Percentiles rank a stretch among this genome's conserved stretches.
phyloP scores from a whole-genome alignment of 2,329 filamentous ascomycete species.

The Neodidymelliopsis sp. region DNA sequence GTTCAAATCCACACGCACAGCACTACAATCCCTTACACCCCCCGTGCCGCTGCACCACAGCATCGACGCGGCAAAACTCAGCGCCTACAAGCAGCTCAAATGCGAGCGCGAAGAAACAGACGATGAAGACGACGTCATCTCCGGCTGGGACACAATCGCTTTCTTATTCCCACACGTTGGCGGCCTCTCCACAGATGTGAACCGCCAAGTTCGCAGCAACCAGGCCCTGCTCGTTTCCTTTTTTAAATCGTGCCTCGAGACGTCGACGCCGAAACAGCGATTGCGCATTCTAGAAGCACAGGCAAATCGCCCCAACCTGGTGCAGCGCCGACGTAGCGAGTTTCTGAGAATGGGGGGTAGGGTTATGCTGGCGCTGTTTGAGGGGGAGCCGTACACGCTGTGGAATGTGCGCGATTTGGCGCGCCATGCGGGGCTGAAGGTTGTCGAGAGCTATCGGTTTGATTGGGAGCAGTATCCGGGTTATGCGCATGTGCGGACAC shows the following conservation, averaged over 20 bases:
- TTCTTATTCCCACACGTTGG: slow-evolving; percentile 99
- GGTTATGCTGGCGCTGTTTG: slow-evolving; percentile 87
- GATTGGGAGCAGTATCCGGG: slow-evolving; percentile 72
- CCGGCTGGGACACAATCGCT: slow-evolving; percentile 75
- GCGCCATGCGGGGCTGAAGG: slow-evolving; percentile 75
- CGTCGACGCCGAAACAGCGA: slow-evolving; percentile 19
- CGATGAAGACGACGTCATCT: slow-evolving; percentile 28
- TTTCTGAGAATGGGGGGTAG: slow-evolving; percentile 62
- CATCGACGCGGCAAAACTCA: slow-evolving; percentile 70
- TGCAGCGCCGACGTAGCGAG: slow-evolving; percentile 2
- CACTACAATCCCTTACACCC: slow-evolving; percentile 37
- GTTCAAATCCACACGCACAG: slow-evolving; percentile 54
- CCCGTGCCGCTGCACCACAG: slow-evolving; percentile 56
- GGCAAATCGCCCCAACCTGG: slow-evolving; percentile 35
- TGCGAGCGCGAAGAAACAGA: slow-evolving; percentile 28
- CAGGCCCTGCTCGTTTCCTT: slow-evolving; percentile 43
- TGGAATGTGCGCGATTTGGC: slow-evolving; percentile 94
- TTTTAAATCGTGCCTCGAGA: slow-evolving; percentile 40
- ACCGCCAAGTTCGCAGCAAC: slow-evolving; percentile 91
- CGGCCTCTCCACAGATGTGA: slow-evolving; percentile 89
- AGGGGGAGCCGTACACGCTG: slow-evolving; percentile 90
- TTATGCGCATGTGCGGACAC: slow-evolving; percentile 75
- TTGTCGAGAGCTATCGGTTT: slow-evolving; percentile 75
- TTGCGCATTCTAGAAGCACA: slow-evolving; percentile 24
- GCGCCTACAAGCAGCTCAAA: slow-evolving; percentile 38